Evolutionary conservation across 768 basidiomycete species (phyloP).

Genomic region (Sporobolomyces phaffii): DNA sequence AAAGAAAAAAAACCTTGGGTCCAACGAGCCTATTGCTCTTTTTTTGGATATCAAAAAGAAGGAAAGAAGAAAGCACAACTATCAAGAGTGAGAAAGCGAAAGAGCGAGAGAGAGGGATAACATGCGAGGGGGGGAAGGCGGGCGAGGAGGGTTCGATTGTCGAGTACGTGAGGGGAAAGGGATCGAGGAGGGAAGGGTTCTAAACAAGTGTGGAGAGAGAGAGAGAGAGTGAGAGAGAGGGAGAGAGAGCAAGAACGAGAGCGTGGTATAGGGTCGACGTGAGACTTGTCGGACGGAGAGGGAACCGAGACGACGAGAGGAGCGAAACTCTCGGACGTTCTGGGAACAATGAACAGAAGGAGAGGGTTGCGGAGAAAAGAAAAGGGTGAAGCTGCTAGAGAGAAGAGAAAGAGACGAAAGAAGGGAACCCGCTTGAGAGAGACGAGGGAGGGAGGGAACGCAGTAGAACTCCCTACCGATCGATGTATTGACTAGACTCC

Average conservation of each 20-base stretch:
- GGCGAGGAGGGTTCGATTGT: no score
- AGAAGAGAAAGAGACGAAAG: background rate
- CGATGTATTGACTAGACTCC: slow-evolving; percentile 63
- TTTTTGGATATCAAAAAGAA: background rate
- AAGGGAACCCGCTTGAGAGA: no score
- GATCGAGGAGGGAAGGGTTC: no score
- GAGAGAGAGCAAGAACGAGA: background rate
- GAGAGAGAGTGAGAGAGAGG: background rate
- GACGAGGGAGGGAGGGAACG: background rate
- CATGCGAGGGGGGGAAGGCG: background rate
- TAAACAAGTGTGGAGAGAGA: background rate
- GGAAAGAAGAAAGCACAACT: background rate
- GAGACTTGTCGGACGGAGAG: background rate
- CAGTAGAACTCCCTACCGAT: no score
- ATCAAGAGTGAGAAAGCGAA: background rate
- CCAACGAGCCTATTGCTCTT: background rate
- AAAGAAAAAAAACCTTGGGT: background rate
- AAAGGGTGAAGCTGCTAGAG: no score
- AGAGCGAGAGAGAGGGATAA: background rate
- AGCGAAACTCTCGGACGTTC: background rate
- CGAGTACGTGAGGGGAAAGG: no score
- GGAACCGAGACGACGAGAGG: background rate
- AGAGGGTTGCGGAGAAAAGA: no score
- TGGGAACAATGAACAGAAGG: no score
- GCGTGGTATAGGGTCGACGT: background rate